Evolutionary conservation across 139 green algal species (phyloP), one percentile per base, ranked within the genome.

Genomic region (Chlamydomonas schloesseri): DNA sequence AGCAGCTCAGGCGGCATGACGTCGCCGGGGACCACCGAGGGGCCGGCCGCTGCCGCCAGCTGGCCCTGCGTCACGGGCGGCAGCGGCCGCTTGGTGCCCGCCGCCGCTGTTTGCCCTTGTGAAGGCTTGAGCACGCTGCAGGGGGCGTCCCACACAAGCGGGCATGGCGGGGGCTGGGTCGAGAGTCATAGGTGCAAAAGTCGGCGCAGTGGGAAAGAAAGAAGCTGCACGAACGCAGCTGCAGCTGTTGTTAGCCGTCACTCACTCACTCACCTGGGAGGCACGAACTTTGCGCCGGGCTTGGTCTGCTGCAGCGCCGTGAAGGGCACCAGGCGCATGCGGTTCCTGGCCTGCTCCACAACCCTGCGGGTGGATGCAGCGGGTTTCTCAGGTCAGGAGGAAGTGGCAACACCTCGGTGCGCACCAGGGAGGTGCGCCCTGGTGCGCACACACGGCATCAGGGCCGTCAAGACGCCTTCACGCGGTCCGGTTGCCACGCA

Each of bases 331-430:
- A 87, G 50, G 14, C 68, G 68, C 24, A n/a, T 64, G 28, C 81
- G 68, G 69, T 71, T 78, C 69, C 42, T 79, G 53, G 81, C 69
- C 17, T 79, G 53, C 81, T 87, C 69, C 34, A 87, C 3, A 11
- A 87, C 53, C 81, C 81, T 87, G 68, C 42, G 28, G 24, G 33
- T 23, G n/a, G 29, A 62, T 24, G 6, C 13, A 11, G 55, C 18
- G 55, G 2, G 55, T 2, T 62, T 17, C 9, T 62, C 9, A 17
- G 55, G 55, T 11, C 55, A 62, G 53, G 53, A 58, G 13, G 13
- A 58, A n/a, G n/a, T n/a, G n/a, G n/a, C n/a, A n/a, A n/a, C n/a
- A n/a, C n/a, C n/a, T n/a, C n/a, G n/a, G n/a, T n/a, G n/a, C n/a
- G n/a, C n/a, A n/a, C n/a, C n/a, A n/a, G n/a, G n/a, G n/a, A n/a